Conservation (phyloP, 495 filamentous ascomycete genomes). For the Neurospora sp. region DNA sequence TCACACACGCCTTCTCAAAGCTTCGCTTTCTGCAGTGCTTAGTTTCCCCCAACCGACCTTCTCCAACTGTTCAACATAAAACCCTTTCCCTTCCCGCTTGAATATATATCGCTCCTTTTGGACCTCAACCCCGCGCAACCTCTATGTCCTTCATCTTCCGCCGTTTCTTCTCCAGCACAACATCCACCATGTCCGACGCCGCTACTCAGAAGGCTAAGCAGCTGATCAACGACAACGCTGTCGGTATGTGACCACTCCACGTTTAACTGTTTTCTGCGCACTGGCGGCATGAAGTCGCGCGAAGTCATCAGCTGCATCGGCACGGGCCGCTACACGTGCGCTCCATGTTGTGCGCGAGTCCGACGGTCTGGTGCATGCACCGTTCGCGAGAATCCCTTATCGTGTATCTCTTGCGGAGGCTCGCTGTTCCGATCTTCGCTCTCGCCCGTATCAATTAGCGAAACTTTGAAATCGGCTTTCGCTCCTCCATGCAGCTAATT, state of each 20-base stretch:
- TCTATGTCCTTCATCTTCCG: slow-evolving; percentile 71
- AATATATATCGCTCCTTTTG: slow-evolving; percentile 1
- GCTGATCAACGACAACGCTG: slow-evolving; percentile 86
- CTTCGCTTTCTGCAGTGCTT: not conserved
- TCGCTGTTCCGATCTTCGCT: not conserved
- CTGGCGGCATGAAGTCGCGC: not conserved
- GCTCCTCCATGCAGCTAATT: not conserved
- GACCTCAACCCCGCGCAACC: slow-evolving; percentile 6
- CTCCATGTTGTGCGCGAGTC: not conserved
- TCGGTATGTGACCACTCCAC: slow-evolving; percentile 49
- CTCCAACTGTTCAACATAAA: slow-evolving; percentile 6
- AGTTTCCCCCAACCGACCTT: not conserved
- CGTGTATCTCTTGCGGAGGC: not conserved
- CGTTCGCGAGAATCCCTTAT: not conserved
- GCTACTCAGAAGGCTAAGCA: slow-evolving; percentile 76
- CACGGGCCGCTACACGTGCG: not conserved
- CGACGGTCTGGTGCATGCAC: not conserved
- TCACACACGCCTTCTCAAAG: not conserved
- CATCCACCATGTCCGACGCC: slow-evolving; percentile 64
- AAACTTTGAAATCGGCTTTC: not conserved
- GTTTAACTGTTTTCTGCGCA: not conserved
- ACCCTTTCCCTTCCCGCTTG: slow-evolving; percentile 2
- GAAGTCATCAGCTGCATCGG: not conserved
- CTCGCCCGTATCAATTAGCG: not conserved
- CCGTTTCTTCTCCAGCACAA: slow-evolving; percentile 57